Evolutionary conservation across 495 filamentous ascomycete genomes (phyloP), one percentile per base, ranked within the genome.

Genomic region (Aspergillus cavernicola): DNA sequence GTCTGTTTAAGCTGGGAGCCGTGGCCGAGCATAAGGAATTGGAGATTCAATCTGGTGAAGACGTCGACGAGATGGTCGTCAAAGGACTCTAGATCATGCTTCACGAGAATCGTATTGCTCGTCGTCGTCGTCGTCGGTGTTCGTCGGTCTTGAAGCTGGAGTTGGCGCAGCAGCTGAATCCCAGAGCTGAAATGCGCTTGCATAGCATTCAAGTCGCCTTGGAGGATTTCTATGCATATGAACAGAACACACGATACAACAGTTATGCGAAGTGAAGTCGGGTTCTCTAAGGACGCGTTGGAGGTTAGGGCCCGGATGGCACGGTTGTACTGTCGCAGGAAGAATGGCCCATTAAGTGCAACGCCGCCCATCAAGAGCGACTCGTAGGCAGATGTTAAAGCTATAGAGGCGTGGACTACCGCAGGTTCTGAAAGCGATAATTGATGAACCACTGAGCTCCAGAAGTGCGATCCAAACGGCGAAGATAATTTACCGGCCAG

Each of bases 291-390:
- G 6, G 6, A 2, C 12, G 10, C 16, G 13, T 44, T 44, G 13
- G 41, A 15, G 41, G 26, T n/a, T 8, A 44, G 16, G 5, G 41
- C 41, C 9, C 20, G 24, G 24, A 44, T 44, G 13, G 41, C 41
- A n/a, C 26, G 26, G 41, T 44, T 44, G 41, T 44, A 44, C 41
- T 44, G 41, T n/a, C 26, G 24, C 8, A 44, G 41, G 13, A 44
- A 13, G n/a, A 44, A 44, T 3, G 24, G 15, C 6, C 4, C 3
- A 8, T 38, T 16, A n/a, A n/a, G 12, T 15, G 32, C 32, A 5
- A n/a, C 6, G 15, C 16, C 3, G 16, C 13, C n/a, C n/a, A 8
- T 1, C 41, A 15, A 13, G 24, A 44, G 31, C 9, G 16, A 2
- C n/a, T 44, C 41, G 41, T 44, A 44, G 6, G 41, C 41, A 19